A percentile compares a stretch with the other conserved stretches of the same genome.
phyloP scores from a whole-genome alignment of 495 filamentous ascomycete genomes.

The Xylaria cubensis region DNA sequence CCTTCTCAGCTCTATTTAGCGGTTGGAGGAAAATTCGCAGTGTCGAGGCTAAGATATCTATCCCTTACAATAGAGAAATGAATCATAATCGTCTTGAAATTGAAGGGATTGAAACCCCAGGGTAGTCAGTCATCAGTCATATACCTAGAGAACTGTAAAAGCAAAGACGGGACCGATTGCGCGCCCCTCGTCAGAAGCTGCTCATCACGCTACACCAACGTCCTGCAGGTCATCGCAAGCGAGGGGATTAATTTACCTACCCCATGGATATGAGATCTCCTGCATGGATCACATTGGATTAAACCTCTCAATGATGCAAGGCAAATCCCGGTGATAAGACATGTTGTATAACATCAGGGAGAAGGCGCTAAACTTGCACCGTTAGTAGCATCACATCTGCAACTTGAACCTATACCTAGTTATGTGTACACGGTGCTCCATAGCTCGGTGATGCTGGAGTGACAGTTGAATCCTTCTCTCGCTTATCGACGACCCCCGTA shows the following conservation, averaged over 20 bases:
- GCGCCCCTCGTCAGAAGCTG: slow-evolving; percentile 2
- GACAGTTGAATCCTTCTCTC: neutral
- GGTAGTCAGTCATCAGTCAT: neutral
- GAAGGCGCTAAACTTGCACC: slow-evolving; percentile 8
- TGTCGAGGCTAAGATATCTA: neutral
- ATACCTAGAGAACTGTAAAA: neutral
- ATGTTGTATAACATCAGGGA: slow-evolving; percentile 6
- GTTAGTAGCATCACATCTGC: neutral
- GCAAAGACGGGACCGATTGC: neutral
- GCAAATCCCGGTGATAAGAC: slow-evolving; percentile 3
- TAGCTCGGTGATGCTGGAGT: neutral
- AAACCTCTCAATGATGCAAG: slow-evolving; percentile 13
- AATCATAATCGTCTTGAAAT: neutral
- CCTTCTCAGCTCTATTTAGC: neutral
- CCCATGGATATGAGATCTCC: slow-evolving; percentile 22
- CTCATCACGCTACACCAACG: slow-evolving; percentile 14
- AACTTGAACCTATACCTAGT: neutral
- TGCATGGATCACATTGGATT: slow-evolving; percentile 12
- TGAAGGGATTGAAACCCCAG: neutral
- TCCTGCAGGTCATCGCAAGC: slow-evolving; percentile 25
- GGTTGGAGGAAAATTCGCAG: neutral
- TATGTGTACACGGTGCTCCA: neutral
- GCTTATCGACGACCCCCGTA: neutral
- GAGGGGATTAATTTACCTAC: slow-evolving; percentile 22
- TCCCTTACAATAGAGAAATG: neutral